A percentile compares a stretch with the other conserved stretches of the same genome.
Evolutionary conservation across 345 rosid genomes (phyloP).

Genomic region (Nephelium lappaceum): DNA sequence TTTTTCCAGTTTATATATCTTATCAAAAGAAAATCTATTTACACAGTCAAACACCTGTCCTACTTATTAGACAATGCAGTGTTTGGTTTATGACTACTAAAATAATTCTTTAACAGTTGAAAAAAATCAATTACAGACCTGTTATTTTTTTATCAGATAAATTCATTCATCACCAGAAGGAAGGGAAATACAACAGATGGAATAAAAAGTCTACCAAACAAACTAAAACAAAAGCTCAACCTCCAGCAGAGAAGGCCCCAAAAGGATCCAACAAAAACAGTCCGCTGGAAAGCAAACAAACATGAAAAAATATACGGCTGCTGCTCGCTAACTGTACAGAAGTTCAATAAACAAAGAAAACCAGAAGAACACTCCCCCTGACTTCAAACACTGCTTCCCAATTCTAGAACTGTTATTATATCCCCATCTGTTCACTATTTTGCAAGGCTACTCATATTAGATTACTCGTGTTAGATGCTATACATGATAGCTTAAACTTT

Average conservation of each 20-base stretch:
- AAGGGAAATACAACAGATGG: background rate
- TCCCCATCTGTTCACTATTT: background rate
- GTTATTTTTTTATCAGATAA: background rate
- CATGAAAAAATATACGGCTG: background rate
- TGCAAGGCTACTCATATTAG: background rate
- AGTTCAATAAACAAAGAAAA: background rate
- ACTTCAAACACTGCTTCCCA: background rate
- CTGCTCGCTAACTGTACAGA: background rate
- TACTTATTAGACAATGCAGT: background rate
- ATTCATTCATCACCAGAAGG: background rate
- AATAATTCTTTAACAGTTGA: background rate
- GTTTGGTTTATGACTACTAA: background rate
- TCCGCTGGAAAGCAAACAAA: background rate
- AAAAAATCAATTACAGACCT: background rate
- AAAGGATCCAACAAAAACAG: background rate
- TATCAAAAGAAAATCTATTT: background rate
- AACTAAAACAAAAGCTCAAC: background rate
- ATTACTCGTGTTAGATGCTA: background rate
- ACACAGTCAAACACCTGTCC: background rate
- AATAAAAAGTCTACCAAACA: background rate
- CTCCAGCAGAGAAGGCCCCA: background rate
- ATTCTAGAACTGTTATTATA: background rate
- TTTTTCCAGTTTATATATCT: background rate
- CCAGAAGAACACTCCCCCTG: background rate
- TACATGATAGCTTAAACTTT: constrained; percentile 1